Evolutionary conservation across 441 rosid species (phyloP), one percentile per base, ranked within the genome.

Genomic region (Pelargonium citronellum): DNA sequence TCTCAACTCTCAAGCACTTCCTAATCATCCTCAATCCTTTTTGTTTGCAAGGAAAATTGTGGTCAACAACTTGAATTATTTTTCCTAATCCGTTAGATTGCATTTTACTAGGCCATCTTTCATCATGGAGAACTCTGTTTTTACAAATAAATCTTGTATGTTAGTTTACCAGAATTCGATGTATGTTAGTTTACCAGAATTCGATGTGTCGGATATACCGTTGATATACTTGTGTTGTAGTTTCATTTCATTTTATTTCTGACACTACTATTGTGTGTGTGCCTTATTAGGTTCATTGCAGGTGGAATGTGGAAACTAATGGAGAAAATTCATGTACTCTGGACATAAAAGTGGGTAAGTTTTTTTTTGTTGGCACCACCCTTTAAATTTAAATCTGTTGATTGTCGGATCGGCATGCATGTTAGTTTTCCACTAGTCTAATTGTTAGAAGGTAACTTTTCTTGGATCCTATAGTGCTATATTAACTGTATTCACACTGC

Each of bases 271-370:
- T 34, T 24, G 24, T 77, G 79, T 64, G 79, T 64, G 47, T 77
- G 66, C 30, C 72, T 80, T 75, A 75, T 73, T 83, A 94, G 99
- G 80, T 95, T 79, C 99, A 95, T 64, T 89, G 97, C 71, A 84
- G 89, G 67, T 95, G 99, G 99, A 80, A 74, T 39, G 70, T 83
- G 75, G 97, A 87, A 81, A 86, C 82, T 4, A 86, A 77, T 80
- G 86, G 80, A 53, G 91, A 92, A 78, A 79, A 78, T 65, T 85
- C 88, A 6, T 88, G 87, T 66, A 60, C 78, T 57, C 12, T 88
- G 71, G 94, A 84, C 72, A 87, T 95, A 72, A 89, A 84, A 95
- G 97, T 85, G 6, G 99, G 99, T 92, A 87, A 72, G 95, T 87
- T 63, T 75, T 71, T 55, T 17, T 55, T 22, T 55, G 7, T 20